phyloP scores from a whole-genome alignment of 2,329 filamentous ascomycete genomes.

The Penicillium polonicum region DNA sequence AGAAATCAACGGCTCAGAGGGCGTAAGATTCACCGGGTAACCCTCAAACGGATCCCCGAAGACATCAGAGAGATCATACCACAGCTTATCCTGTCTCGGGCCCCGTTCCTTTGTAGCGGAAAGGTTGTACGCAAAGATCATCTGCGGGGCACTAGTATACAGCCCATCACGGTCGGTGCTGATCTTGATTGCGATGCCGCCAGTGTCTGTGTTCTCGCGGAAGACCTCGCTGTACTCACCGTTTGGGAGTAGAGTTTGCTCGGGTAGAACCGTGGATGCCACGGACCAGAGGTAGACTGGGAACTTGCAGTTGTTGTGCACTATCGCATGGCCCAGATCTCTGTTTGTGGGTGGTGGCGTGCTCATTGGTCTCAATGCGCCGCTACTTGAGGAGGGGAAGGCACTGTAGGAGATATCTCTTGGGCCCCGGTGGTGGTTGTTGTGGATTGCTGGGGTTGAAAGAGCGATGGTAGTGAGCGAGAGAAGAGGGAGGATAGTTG shows the following conservation, averaged over 20 bases:
- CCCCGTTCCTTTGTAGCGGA: slow-evolving; percentile 15
- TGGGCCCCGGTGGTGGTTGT: neutral
- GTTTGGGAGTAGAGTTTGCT: slow-evolving; percentile 24
- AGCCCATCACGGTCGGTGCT: slow-evolving; percentile 36
- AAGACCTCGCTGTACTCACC: slow-evolving; percentile 37
- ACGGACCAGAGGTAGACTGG: slow-evolving; percentile 43
- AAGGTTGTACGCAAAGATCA: slow-evolving; percentile 45
- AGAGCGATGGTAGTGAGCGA: slow-evolving; percentile 10
- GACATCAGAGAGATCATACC: slow-evolving; percentile 48
- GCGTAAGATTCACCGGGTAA: slow-evolving; percentile 23
- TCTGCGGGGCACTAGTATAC: slow-evolving; percentile 36
- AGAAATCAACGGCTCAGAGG: slow-evolving; percentile 24
- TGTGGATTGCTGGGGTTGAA: slow-evolving; percentile 3
- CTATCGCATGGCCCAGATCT: slow-evolving; percentile 31
- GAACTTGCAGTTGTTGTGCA: slow-evolving; percentile 36
- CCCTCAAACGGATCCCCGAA: slow-evolving; percentile 45
- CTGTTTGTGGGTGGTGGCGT: slow-evolving; percentile 10
- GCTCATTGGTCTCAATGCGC: neutral
- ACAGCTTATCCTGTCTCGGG: slow-evolving; percentile 26
- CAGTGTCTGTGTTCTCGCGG: slow-evolving; percentile 33
- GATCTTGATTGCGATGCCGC: slow-evolving; percentile 47
- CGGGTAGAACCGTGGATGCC: slow-evolving; percentile 24
- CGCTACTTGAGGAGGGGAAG: neutral
- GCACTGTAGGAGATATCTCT: slow-evolving; percentile 2
- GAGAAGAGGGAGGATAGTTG: slow-evolving; percentile 6